A percentile compares a stretch with the other conserved stretches of the same genome.
phyloP scores from a whole-genome alignment of 345 rosid genomes.

The Citrus australasica region DNA sequence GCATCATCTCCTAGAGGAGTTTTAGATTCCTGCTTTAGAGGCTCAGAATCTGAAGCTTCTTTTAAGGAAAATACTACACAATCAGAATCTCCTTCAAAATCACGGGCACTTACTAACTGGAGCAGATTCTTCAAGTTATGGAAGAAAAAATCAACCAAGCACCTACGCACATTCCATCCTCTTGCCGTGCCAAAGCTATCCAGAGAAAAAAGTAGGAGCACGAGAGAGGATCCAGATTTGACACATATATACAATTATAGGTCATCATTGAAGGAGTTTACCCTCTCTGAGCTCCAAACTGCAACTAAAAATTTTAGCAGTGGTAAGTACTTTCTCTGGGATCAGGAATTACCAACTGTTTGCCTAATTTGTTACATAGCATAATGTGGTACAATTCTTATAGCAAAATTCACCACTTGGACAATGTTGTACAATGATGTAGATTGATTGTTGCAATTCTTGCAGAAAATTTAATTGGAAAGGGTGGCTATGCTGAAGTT shows the following conservation, averaged over 20 bases:
- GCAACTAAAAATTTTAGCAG: slow-evolving; percentile 72
- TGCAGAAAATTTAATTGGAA: slow-evolving; percentile 77
- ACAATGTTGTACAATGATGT: slow-evolving; percentile 1
- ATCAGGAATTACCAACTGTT: neutral
- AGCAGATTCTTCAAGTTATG: slow-evolving; percentile 58
- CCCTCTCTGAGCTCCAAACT: slow-evolving; percentile 48
- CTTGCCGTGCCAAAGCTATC: slow-evolving; percentile 27
- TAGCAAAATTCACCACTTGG: neutral
- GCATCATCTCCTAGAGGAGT: slow-evolving; percentile 63
- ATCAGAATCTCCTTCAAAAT: slow-evolving; percentile 17
- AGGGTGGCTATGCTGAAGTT: slow-evolving; percentile 91
- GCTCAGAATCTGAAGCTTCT: slow-evolving; percentile 21
- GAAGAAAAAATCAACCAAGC: slow-evolving; percentile 61
- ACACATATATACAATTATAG: slow-evolving; percentile 56
- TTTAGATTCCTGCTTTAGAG: slow-evolving; percentile 52
- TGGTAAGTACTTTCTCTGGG: slow-evolving; percentile 30
- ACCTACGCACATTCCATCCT: slow-evolving; percentile 47
- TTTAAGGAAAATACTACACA: slow-evolving; percentile 8
- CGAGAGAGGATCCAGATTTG: slow-evolving; percentile 36
- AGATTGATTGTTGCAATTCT: slow-evolving; percentile 3
- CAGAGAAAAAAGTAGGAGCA: slow-evolving; percentile 40
- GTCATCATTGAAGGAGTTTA: slow-evolving; percentile 56
- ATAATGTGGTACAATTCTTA: neutral
- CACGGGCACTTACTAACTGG: slow-evolving; percentile 52
- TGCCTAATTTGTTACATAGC: neutral